Conservation (phyloP, 1,139 yeast species). For the Magnusiomyces magnusii region DNA sequence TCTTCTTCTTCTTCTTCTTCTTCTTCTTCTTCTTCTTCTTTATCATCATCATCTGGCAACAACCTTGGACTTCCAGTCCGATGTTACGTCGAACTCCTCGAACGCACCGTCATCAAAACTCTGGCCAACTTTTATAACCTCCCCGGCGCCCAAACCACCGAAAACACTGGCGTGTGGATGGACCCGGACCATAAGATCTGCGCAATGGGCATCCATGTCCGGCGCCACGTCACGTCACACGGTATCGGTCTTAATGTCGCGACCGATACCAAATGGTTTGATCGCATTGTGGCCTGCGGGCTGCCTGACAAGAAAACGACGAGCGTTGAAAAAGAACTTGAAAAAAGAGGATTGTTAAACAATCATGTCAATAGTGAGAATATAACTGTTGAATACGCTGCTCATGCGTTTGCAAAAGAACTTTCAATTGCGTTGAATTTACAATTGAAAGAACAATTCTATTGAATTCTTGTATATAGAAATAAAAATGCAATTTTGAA, state of each 20-base stretch:
- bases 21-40: too few species aligned
- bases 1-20: conserved; percentile 8
- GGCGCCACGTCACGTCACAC: conserved; percentile 79
- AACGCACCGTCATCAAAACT: conserved; percentile 52
- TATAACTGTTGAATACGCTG: neutral
- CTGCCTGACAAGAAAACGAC: conserved; percentile 55
- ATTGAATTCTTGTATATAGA: neutral
- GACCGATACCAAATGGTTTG: conserved; percentile 67
- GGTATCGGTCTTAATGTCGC: conserved; percentile 77
- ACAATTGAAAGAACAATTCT: neutral
- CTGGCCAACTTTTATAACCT: conserved; percentile 40
- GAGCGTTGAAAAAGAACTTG: conserved; percentile 31
- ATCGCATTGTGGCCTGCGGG: conserved; percentile 79
- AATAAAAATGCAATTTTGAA: neutral
- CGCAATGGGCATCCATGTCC: conserved; percentile 82
- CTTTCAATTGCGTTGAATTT: neutral
- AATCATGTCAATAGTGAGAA: neutral
- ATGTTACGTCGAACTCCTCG: conserved; percentile 69
- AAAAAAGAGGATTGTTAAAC: neutral
- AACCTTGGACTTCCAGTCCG: conserved; percentile 45
- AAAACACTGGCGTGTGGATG: conserved; percentile 81
- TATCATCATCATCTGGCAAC: too few species aligned
- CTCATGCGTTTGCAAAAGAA: conserved; percentile 6
- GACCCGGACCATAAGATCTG: conserved; percentile 61
- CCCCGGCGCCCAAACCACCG: conserved; percentile 43